Base-by-base conservation (phyloP, 345 rosid genomes). In the Nasturtium officinale region DNA sequence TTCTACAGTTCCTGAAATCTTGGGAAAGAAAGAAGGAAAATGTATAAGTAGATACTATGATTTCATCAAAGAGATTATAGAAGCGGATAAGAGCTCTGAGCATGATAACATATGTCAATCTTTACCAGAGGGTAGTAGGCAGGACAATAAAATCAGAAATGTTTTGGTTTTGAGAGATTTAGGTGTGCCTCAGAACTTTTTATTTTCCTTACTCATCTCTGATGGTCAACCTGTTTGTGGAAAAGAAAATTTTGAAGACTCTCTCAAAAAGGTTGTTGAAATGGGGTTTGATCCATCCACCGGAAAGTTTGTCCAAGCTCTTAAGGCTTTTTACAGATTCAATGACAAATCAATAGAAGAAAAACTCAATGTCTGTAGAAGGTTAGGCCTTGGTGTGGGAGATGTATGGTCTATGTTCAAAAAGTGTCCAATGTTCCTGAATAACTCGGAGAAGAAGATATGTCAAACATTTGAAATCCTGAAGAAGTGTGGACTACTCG, bases 231-330 rank as follows among this genome's bases (percentile, higher is more conserved):
- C 30, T 5, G 12, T 71, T 0, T 33, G 28, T 4, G 62, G 42
- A 0, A 60, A 61, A 47, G 51, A 30, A 3, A 70, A 7, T 3
- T 78, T 84, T 29, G 18, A 46, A n/a, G 54, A 20, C 17, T 48
- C 29, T 0, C 50, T 78, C 3, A 61, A 78, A 61, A 56, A 66
- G 43, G 53, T 74, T 15, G 25, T 74, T 37, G 72, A 37, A 3
- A 57, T 46, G 58, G 77, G 66, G 26, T 85, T 81, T 35, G 56
- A 81, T 48, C 82, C 82, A 0, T 8, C 38, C 3, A 69, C 38
- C 10, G 9, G 21, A 5, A 30, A 13, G 32, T 81, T 81, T 58
- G 52, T 51, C 10, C 9, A 8, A 3, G 86, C 84, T 7, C 10
- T 83, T 2, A 15, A 4, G 0, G 23, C 47, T 6, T 5, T 76